Conservation (phyloP, 495 filamentous ascomycete genomes). For the Xylaria nigripes region DNA sequence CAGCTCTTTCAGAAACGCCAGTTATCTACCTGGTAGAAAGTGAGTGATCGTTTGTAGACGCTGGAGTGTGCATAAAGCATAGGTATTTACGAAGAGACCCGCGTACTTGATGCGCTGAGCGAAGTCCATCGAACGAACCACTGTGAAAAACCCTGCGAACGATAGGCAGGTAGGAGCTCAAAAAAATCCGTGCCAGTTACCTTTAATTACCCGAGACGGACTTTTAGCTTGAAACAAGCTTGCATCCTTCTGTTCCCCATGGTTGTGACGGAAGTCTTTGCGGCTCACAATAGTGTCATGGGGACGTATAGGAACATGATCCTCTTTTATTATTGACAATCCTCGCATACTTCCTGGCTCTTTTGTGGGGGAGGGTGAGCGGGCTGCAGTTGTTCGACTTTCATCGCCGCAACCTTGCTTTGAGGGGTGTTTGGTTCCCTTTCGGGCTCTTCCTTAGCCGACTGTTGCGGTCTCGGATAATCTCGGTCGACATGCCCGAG, state of each 20-base stretch:
- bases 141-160: no score
- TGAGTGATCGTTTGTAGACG: background rate
- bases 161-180: no score
- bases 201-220: no score
- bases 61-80: no score
- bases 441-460: background rate
- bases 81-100: no score
- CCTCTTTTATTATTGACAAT: constrained; percentile 14
- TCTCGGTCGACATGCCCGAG: constrained; percentile 74
- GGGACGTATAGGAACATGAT: background rate
- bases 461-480: constrained; percentile 12
- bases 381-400: background rate
- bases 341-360: constrained; percentile 16
- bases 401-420: no score
- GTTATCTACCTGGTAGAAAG: background rate
- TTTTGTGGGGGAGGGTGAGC: background rate
- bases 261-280: background rate
- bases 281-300: background rate
- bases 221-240: no score
- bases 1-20: background rate
- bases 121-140: no score
- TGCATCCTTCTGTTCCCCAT: background rate
- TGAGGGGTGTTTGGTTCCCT: background rate
- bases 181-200: no score
- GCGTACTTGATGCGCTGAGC: no score